These are phyloP conservation scores for Eimeria maxima DNA, from an alignment of 169 alveolate genomes.

Conservation along the genomic window DNA sequence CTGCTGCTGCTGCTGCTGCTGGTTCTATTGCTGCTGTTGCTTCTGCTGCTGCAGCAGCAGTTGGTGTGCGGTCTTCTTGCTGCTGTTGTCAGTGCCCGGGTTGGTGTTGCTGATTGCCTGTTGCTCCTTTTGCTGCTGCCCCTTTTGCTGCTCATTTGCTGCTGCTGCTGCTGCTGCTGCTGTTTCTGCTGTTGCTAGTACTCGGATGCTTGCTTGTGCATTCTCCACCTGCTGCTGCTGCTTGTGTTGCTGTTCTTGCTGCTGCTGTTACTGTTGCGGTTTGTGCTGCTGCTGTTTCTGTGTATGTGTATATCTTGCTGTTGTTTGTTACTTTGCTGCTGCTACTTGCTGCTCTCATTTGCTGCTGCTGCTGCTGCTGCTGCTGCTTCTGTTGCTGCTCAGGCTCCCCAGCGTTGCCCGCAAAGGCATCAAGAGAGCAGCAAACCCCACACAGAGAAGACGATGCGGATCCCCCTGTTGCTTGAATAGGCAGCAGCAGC, in stretches of 20 bases:
- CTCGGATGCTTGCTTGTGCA: too few relatives aligned
- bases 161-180: neutral
- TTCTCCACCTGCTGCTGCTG: neutral
- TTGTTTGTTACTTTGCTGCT: too few relatives aligned
- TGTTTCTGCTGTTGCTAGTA: too few relatives aligned
- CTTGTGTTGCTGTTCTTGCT: neutral
- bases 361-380: neutral
- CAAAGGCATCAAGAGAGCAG: neutral
- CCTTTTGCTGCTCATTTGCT: neutral
- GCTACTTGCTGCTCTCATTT: too few relatives aligned
- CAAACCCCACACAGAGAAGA: neutral
- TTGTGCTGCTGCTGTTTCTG: too few relatives aligned
- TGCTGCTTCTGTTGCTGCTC: neutral
- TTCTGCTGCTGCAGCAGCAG: conserved; percentile 2
- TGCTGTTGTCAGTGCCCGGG: neutral
- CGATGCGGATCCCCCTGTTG: neutral
- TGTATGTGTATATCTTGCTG: too few relatives aligned
- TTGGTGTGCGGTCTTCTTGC: neutral
- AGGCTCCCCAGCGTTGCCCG: conserved; percentile 31
- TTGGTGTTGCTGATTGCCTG: too few relatives aligned
- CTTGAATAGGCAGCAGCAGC: too few relatives aligned
- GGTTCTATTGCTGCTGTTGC: too few relatives aligned
- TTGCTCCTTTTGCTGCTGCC: too few relatives aligned
- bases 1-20: too few relatives aligned
- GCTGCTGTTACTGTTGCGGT: too few relatives aligned